Conservation (phyloP, 2,329 filamentous ascomycete species). For the Ophiostoma sp. region DNA sequence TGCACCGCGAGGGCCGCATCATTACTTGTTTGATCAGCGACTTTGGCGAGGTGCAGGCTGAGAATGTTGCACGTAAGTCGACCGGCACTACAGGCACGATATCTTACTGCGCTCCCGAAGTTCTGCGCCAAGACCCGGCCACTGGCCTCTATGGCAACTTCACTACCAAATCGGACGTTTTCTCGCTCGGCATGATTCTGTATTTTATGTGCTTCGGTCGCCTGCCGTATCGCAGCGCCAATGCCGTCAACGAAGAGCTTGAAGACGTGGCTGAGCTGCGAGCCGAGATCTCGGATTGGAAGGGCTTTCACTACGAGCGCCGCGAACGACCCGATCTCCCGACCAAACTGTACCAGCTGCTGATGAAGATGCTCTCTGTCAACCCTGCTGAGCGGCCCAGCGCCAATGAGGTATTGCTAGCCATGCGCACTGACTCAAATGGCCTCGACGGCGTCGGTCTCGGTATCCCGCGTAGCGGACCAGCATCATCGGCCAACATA, state of each 20-base stretch:
- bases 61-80: slow-evolving; percentile 77
- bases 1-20: slow-evolving; percentile 73
- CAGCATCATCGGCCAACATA: slow-evolving; percentile 13
- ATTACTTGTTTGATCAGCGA: slow-evolving; percentile 88
- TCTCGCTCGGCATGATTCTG: slow-evolving; percentile 95
- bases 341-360: slow-evolving; percentile 77
- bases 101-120: slow-evolving; percentile 95
- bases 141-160: slow-evolving; percentile 84
- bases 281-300: slow-evolving; percentile 83
- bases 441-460: slow-evolving; percentile 6
- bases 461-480: not conserved
- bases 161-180: slow-evolving; percentile 96
- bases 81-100: slow-evolving; percentile 95
- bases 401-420: slow-evolving; percentile 79
- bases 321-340: slow-evolving; percentile 79
- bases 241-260: slow-evolving; percentile 83
- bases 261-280: slow-evolving; percentile 86
- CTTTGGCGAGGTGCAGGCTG: slow-evolving; percentile 92
- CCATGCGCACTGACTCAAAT: slow-evolving; percentile 59
- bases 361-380: slow-evolving; percentile 77
- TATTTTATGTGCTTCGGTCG: slow-evolving; percentile 96
- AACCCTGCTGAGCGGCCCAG: slow-evolving; percentile 75
- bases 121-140: slow-evolving; percentile 66
- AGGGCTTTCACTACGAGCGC: slow-evolving; percentile 78
- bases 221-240: slow-evolving; percentile 81